Conservation (phyloP, 83 land plant genomes). For the Larix sibirica region DNA sequence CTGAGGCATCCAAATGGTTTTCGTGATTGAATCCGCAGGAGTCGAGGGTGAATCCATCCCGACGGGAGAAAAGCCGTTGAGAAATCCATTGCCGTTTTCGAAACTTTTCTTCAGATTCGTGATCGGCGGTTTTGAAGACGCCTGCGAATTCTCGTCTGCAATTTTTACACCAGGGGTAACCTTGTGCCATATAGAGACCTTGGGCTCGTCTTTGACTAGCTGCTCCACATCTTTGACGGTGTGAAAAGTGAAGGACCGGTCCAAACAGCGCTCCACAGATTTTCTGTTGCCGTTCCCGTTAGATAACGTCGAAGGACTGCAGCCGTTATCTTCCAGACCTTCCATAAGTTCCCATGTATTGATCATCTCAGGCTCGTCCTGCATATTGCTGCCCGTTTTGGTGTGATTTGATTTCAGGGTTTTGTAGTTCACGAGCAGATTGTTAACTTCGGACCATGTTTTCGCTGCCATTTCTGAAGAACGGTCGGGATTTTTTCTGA, state of each 20-base stretch:
- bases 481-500: constrained; percentile 4
- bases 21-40: constrained; percentile 6
- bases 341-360: constrained; percentile 79
- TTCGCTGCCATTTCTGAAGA: constrained; percentile 33
- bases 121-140: neutral
- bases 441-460: constrained; percentile 34
- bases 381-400: constrained; percentile 32
- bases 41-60: constrained; percentile 6
- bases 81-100: neutral
- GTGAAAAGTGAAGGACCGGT: constrained; percentile 64
- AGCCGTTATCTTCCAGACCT: constrained; percentile 57
- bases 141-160: neutral
- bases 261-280: neutral
- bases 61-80: constrained; percentile 6
- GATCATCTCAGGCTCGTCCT: constrained; percentile 66
- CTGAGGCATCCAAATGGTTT: constrained; percentile 9
- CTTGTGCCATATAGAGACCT: constrained; percentile 15
- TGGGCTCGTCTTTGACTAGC: constrained; percentile 13
- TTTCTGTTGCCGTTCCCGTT: neutral
- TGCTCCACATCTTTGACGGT: constrained; percentile 22
- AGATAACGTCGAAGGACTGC: neutral
- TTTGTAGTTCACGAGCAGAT: constrained; percentile 27
- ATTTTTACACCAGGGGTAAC: constrained; percentile 14
- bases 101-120: neutral
- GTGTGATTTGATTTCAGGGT: constrained; percentile 35